Evolutionary conservation across 192 early-diverging fungal species (phyloP).

Genomic region (Backusella psychrophila): DNA sequence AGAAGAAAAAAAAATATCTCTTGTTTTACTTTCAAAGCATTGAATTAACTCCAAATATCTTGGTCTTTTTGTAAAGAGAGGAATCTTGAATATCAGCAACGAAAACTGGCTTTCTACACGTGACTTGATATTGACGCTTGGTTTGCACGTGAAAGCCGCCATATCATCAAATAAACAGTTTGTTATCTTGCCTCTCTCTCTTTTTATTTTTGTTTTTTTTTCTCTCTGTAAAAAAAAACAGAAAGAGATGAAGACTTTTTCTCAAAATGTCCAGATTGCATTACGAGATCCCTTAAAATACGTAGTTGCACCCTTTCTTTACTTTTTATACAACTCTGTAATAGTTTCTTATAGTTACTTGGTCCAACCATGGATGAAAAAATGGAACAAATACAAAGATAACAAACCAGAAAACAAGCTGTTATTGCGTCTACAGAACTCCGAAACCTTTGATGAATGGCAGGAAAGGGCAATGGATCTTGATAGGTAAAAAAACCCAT

Average conservation of each 20-base stretch:
- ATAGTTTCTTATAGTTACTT: constrained; percentile 7
- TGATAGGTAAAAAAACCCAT: constrained; percentile 33
- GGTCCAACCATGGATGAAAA: constrained; percentile 19
- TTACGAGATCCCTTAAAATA: constrained; percentile 21
- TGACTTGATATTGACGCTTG: neutral
- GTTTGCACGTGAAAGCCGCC: constrained; percentile 1
- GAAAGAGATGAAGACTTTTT: neutral
- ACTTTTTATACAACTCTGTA: neutral
- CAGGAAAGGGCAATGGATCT: constrained; percentile 43
- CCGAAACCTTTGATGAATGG: constrained; percentile 56
- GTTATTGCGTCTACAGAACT: constrained; percentile 39
- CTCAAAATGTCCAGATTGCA: neutral
- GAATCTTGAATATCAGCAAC: too few species aligned
- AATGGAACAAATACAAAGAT: constrained; percentile 19
- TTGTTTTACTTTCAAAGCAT: neutral
- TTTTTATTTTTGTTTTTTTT: neutral
- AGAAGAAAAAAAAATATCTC: neutral
- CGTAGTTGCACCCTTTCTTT: constrained; percentile 11
- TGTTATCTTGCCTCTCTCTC: neutral
- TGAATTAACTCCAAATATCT: neutral
- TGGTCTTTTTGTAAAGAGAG: neutral
- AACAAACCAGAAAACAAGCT: constrained; percentile 45
- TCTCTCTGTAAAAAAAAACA: neutral
- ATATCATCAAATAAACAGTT: neutral
- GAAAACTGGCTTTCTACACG: too few species aligned